A percentile compares a stretch with the other conserved stretches of the same genome.
Evolutionary conservation across 805 yeast genomes (phyloP).

Genomic region (Lipomyces starkeyi): DNA sequence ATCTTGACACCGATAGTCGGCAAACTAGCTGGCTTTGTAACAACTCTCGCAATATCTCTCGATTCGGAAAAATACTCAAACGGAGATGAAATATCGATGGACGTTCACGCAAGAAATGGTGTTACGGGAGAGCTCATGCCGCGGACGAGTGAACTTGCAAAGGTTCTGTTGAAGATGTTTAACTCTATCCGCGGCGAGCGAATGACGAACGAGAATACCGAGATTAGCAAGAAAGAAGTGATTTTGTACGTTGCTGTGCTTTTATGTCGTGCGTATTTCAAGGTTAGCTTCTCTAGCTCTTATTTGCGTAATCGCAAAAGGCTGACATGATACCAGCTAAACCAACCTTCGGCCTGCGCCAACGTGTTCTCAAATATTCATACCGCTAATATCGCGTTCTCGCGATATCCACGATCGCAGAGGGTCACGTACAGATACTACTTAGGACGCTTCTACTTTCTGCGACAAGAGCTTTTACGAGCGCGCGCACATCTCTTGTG

Average conservation of each 20-base stretch:
- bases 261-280: constrained; percentile 63
- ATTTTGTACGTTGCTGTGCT: constrained; percentile 59
- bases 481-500: constrained; percentile 61
- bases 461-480: constrained; percentile 58
- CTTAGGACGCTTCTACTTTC: constrained; percentile 61
- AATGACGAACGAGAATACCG: constrained; percentile 38
- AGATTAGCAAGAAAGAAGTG: constrained; percentile 52
- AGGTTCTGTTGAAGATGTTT: constrained; percentile 62
- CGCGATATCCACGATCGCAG: constrained; percentile 53
- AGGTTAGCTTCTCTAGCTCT: constrained; percentile 40
- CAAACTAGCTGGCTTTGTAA: constrained; percentile 21
- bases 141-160: constrained; percentile 54
- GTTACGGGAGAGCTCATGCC: constrained; percentile 28
- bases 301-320: neutral
- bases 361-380: constrained; percentile 64
- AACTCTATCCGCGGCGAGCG: constrained; percentile 62
- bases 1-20: constrained; percentile 23
- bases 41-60: constrained; percentile 21
- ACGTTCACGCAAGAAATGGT: constrained; percentile 32
- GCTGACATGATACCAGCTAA: constrained; percentile 49
- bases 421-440: constrained; percentile 62
- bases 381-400: constrained; percentile 51
- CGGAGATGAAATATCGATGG: neutral
- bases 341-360: constrained; percentile 46
- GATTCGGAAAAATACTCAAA: constrained; percentile 25